A percentile compares a stretch with the other conserved stretches of the same genome.
Evolutionary conservation across 192 early-diverging fungal genomes (phyloP).

Genomic region (Podila horticola): DNA sequence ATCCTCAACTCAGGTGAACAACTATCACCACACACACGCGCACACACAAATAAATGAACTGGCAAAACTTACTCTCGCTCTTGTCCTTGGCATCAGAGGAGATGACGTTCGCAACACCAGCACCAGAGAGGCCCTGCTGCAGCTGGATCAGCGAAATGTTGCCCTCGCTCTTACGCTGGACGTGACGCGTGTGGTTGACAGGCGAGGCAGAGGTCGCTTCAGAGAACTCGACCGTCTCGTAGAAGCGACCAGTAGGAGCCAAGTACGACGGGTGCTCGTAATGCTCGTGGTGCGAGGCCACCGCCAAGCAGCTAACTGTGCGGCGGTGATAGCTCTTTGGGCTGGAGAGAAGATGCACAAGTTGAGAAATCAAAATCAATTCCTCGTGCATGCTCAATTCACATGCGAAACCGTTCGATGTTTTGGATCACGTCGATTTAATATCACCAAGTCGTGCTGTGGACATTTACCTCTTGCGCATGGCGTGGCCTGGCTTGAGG

Average conservation of each 20-base stretch:
- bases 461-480: constrained; percentile 33
- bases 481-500: neutral
- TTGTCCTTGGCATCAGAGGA: constrained; percentile 5
- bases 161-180: constrained; percentile 41
- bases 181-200: constrained; percentile 41
- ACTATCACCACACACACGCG: too few species aligned
- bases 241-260: constrained; percentile 22
- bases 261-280: constrained; percentile 38
- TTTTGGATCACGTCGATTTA: neutral
- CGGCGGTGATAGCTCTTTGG: constrained; percentile 39
- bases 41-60: too few species aligned
- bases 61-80: neutral
- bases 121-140: constrained; percentile 26
- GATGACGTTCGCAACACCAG: constrained; percentile 17
- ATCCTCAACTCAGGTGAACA: too few species aligned
- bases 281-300: constrained; percentile 40
- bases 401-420: neutral
- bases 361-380: neutral
- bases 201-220: constrained; percentile 40
- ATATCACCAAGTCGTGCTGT: neutral
- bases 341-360: neutral
- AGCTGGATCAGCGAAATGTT: constrained; percentile 38
- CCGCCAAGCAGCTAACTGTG: constrained; percentile 47
- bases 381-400: neutral
- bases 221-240: constrained; percentile 26